phyloP scores from a whole-genome alignment of 163 green algal genomes.

The Chlorella variabilis region DNA sequence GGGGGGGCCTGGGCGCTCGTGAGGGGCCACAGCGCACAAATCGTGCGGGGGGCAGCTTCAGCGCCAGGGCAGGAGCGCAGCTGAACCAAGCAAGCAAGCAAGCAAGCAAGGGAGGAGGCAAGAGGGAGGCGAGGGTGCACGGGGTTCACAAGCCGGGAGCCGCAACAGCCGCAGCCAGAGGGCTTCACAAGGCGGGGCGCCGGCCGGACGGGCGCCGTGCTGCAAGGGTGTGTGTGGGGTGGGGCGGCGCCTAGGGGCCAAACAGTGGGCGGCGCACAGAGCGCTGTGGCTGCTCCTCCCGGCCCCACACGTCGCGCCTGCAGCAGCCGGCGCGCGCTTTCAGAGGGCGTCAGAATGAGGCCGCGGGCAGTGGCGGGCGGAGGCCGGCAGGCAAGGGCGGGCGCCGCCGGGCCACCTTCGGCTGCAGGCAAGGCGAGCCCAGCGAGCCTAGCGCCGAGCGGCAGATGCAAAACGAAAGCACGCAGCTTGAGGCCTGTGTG shows the following conservation, averaged over 20 bases:
- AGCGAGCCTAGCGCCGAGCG: no score
- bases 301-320: slow-evolving; percentile 32
- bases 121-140: background rate
- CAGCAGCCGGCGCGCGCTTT: no score
- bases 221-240: background rate
- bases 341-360: background rate
- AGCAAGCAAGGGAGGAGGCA: background rate
- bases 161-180: background rate
- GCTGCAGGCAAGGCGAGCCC: no score
- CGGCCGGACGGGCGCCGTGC: no score
- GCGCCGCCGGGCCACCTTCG: no score
- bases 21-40: no score
- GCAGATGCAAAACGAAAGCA: no score
- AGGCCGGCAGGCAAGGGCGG: no score
- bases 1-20: no score
- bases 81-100: no score
- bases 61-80: background rate
- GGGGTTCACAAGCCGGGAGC: background rate
- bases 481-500: no score
- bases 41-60: background rate
- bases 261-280: slow-evolving; percentile 20
- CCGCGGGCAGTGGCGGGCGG: background rate
- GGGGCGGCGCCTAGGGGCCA: background rate
- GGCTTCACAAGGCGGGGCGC: background rate
- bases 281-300: slow-evolving; percentile 5